Evolutionary conservation across 139 green algal species (phyloP), one percentile per base, ranked within the genome.

Genomic region (Pseudopediastrum boryanum): DNA sequence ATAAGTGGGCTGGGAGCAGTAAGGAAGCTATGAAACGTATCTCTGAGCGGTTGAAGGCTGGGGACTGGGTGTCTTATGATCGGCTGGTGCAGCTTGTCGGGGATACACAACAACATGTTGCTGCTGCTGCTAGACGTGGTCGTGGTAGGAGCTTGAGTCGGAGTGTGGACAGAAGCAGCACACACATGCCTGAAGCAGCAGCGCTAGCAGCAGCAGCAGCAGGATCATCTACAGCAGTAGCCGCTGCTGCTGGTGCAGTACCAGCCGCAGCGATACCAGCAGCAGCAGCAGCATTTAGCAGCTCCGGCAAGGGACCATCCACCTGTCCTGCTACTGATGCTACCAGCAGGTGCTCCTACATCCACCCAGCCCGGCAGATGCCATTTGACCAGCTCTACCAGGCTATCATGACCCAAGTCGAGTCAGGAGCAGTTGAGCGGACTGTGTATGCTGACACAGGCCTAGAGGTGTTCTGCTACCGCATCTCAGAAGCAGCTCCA

Each of bases 391-490:
- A 82, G 62, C 64, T 86, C 56, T 56, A 75, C 69, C 58, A 29
- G 6, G 46, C 35, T 31, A 44, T 86, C 27, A 16, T 41, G 52
- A 51, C 35, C 25, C 63, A 44, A 3, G 82, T 84, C 1, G 36
- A 23, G 2, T 43, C 63, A 9, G 77, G 82, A 4, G 8, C 25
- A 8, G 76, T 86, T 54, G 67, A 84, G 29, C 21, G 70, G 1
- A 65, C n/a, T 2, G 48, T 66, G 33, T 68, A 83, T 6, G 6
- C 41, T 42, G 48, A 23, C 31, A 75, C 43, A 1, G 76, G 71
- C 23, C 66, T 86, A 16, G 56, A 87, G 58, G 48, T 87, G 3
- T 84, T 78, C 70, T 80, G 58, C 77, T 87, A 84, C 74, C 52
- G 31, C 16, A 51, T 35, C n/a, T 13, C 27, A 68, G 46, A 46